phyloP scores from a whole-genome alignment of 2,329 filamentous ascomycete species.

The Raffaelea ambrosiae region DNA sequence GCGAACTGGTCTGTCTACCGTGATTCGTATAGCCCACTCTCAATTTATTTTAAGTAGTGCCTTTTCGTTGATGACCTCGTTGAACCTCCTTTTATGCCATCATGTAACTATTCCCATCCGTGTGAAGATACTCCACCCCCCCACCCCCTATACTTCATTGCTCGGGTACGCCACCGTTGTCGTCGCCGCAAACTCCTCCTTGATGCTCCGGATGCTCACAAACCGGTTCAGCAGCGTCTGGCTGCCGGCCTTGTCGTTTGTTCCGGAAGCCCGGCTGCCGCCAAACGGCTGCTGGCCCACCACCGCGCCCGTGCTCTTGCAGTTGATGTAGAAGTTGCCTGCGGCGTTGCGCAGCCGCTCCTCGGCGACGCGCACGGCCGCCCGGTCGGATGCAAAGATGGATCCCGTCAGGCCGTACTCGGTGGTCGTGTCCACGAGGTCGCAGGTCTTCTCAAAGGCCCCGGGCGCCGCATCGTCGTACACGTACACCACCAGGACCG shows the following conservation, averaged over 20 bases:
- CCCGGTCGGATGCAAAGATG: slow-evolving; percentile 39
- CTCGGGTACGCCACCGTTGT: slow-evolving; percentile 60
- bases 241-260: slow-evolving; percentile 49
- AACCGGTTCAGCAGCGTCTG: slow-evolving; percentile 40
- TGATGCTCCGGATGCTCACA: slow-evolving; percentile 41
- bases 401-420: slow-evolving; percentile 54
- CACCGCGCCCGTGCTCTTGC: slow-evolving; percentile 47
- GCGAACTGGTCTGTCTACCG: too few relatives aligned
- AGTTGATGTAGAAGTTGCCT: slow-evolving; percentile 51
- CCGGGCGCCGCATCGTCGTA: slow-evolving; percentile 36
- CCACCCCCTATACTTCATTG: slow-evolving; percentile 47
- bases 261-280: slow-evolving; percentile 42
- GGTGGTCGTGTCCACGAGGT: slow-evolving; percentile 60
- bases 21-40: too few relatives aligned
- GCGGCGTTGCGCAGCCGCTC: slow-evolving; percentile 42
- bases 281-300: slow-evolving; percentile 50
- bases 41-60: too few relatives aligned
- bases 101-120: slow-evolving; percentile 8
- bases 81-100: too few relatives aligned
- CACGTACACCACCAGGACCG: slow-evolving; percentile 36
- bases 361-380: slow-evolving; percentile 40
- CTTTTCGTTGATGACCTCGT: too few relatives aligned
- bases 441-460: slow-evolving; percentile 41
- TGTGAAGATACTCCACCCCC: neutral
- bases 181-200: slow-evolving; percentile 64